Evolutionary conservation across 495 filamentous ascomycete species (phyloP), one percentile per base, ranked within the genome.

Genomic region (Hypomontagnella submonticulosa): DNA sequence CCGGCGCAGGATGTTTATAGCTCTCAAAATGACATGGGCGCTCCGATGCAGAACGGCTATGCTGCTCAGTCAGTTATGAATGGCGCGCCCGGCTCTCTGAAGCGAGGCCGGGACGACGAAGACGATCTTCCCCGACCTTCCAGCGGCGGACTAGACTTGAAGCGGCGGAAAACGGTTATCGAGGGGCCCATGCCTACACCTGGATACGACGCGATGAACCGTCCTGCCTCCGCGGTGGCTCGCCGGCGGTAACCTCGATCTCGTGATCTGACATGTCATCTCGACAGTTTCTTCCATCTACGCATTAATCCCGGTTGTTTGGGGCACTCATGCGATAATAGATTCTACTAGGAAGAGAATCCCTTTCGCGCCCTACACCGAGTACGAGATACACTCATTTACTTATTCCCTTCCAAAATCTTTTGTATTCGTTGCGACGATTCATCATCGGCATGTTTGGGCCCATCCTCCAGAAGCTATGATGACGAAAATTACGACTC

Each of bases 111-210:
- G 16, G 92, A 96, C 49, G 86, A 88, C 16, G 89, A 91, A 38
- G 88, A 90, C 37, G 86, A 90, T 37, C 80, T 87, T 51, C 81
- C 82, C 50, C 89, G 91, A 15, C 88, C 92, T 15, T 81, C 87
- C 46, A 92, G 87, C 75, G 86, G 89, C 9, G 75, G 81, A 18
- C 82, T 89, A 37, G 86, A 90, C 13, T 69, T 88, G 65, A 99
- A 99, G 78, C 89, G 95, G 18, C 90, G 91, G 34, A 95, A 93
- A 81, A 93, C 90, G 1, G 80, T 92, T 57, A 83, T 89, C 57
- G 81, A 87, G 10, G 42, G 77, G 61, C 63, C 81, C 49, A 72
- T 81, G 41, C 70, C 76, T 16, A 66, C 79, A 6, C 73, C 83
- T 1, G 79, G 70, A 32, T 86, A 81, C 67, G 80, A 80, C 33